Base-by-base conservation (phyloP, 495 filamentous ascomycete genomes). In the Daldinia concentrica region DNA sequence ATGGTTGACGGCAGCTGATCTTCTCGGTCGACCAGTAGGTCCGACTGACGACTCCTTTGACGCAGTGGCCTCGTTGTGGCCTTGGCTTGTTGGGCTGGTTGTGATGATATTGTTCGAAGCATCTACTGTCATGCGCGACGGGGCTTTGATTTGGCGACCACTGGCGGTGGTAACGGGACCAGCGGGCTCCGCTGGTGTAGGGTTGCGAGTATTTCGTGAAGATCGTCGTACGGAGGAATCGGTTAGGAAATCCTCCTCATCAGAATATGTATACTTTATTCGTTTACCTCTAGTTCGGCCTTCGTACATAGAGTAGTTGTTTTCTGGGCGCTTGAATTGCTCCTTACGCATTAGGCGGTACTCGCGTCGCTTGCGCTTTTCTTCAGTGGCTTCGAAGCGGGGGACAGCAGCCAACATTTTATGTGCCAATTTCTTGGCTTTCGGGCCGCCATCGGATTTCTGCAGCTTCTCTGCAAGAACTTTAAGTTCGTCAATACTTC, bases 241-340 rank as follows among this genome's bases (percentile, higher is more conserved):
- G 2, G 92, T 92, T 58, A 88, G 86, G 37, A 81, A 82, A 14
- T 91, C 90, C 72, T 96, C 93, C 41, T 97, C 94, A 45, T 97
- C 93, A 0, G 93, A 97, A 77, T 92, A 98, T 0, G 94, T 98
- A 69, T 98, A 99, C 77, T 92, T 96, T 79, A 97, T 90, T 50
- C 94, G 90, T 81, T 98, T 98, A 43, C 95, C 95, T 58, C 95
- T 88, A 0, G 96, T 98, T 48, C 95, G 93, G 39, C 96, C 96
- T 82, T 99, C 95, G 79, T 98, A 98, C 58, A 95, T 83, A 14
- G 93, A 97, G 79, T 94, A 94, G 3, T 93, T 94, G 27, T 91
- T 90, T 71, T 97, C 94, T 4, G 94, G 93, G 14, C 95, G 90
- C 58, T 89, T 85, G 79, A 98, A 99, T 62, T 91, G 90, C 54